Base-by-base conservation (phyloP, 495 filamentous ascomycete genomes). In the Geoglossum glabrum region DNA sequence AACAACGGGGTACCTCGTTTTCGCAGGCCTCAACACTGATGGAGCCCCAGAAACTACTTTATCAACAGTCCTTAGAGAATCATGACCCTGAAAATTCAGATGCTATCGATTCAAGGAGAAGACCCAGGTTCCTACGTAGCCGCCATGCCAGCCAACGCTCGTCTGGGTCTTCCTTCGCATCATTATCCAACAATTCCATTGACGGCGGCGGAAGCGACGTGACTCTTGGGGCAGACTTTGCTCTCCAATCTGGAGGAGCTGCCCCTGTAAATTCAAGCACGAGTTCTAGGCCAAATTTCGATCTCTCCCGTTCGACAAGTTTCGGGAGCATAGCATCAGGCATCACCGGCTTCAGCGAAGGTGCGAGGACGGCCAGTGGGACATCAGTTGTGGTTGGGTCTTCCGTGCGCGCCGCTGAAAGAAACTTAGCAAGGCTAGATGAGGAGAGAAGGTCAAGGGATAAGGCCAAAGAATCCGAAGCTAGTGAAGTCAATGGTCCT, bases 291-390 rank as follows among this genome's bases (percentile, higher is more conserved):
- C 67, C 69, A 11, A 58, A 63, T 33, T 62, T 67, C 56, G 68
- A 76, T 19, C 71, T 94, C 51, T 83, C 85, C 21, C 74, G 92
- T 52, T 81, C 89, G 11, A 83, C 89, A 34, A 96, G 90, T 65
- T 77, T 97, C 56, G 92, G 92, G 11, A 96, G 90, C 62, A 88
- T 96, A 73, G 87, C 86, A n/a, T 95, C 89, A 17, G 89, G 86
- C 1, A 78, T 95, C 25, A 90, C 90, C 23, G 84, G 83, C 19
- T 76, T 81, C 58, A 80, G 80, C 55, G 87, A 89, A 55, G 58
- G 61, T 19, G 59, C 76, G 74, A 36, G 70, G 60, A 62, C 64
- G 26, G 60, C 65, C 6, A 71, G 64, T 47, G 67, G 67, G 17
- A 64, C 58, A 30, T 65, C 64, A 1, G 50, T 65, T 40, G 52